These are phyloP conservation scores for Hysterium pulicare DNA, from an alignment of 2,329 filamentous ascomycete genomes.

Conservation along the genomic window DNA sequence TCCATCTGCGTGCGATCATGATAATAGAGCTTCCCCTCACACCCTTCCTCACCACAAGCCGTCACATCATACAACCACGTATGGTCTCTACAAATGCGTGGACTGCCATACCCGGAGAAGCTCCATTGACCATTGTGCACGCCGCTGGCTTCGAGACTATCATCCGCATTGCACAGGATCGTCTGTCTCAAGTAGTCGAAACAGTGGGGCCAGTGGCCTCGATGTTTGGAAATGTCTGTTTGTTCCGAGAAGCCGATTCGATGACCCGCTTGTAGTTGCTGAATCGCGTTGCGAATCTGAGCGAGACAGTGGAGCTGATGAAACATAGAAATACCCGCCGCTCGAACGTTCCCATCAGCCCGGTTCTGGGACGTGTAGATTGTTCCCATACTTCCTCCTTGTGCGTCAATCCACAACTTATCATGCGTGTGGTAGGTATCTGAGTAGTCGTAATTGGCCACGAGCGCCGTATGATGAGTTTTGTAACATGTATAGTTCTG, in stretches of 20 bases:
- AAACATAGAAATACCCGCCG: slow-evolving; percentile 11
- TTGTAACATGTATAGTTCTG: slow-evolving; percentile 13
- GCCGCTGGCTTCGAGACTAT: slow-evolving; percentile 13
- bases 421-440: slow-evolving; percentile 5
- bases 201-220: slow-evolving; percentile 9
- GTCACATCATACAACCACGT: slow-evolving; percentile 13
- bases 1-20: slow-evolving; percentile 5
- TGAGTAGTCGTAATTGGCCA: slow-evolving; percentile 5
- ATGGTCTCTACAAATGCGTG: slow-evolving; percentile 11
- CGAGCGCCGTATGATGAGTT: slow-evolving; percentile 5
- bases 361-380: slow-evolving; percentile 6
- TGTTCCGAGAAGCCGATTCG: slow-evolving; percentile 4
- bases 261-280: slow-evolving; percentile 3
- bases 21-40: slow-evolving; percentile 5
- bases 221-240: background rate
- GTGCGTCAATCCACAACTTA: slow-evolving; percentile 6
- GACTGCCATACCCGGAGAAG: slow-evolving; percentile 6
- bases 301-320: slow-evolving; percentile 13
- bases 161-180: slow-evolving; percentile 12
- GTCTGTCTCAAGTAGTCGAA: slow-evolving; percentile 14
- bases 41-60: slow-evolving; percentile 9
- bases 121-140: slow-evolving; percentile 5
- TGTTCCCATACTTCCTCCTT: slow-evolving; percentile 5
- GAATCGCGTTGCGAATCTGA: slow-evolving; percentile 6
- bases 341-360: slow-evolving; percentile 1